phyloP scores from a whole-genome alignment of 2,329 filamentous ascomycete species.

The Lizonia empirigonia region DNA sequence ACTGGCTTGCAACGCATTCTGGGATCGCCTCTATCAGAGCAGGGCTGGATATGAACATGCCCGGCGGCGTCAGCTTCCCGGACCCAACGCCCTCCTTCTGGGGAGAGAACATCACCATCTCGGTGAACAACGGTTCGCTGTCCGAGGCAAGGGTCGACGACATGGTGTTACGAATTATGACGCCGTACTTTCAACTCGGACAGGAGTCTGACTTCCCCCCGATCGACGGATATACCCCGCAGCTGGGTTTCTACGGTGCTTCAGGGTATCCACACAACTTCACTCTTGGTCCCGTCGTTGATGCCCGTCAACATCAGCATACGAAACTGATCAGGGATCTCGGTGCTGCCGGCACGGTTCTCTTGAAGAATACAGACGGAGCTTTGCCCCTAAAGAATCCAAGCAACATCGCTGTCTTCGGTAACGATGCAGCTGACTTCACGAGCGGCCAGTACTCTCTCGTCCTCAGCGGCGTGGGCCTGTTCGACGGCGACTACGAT shows the following conservation, averaged over 20 bases:
- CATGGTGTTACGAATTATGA: constrained; percentile 54
- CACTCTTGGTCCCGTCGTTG: constrained; percentile 41
- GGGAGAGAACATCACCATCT: constrained; percentile 45
- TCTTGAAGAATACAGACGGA: constrained; percentile 56
- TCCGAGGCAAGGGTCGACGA: constrained; percentile 50
- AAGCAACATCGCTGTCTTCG: constrained; percentile 55
- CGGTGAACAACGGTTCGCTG: constrained; percentile 50
- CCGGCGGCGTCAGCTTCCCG: constrained; percentile 37
- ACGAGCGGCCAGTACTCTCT: constrained; percentile 53
- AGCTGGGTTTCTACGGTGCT: constrained; percentile 26
- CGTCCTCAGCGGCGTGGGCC: not conserved
- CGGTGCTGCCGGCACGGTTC: constrained; percentile 49
- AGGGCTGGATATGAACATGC: constrained; percentile 57
- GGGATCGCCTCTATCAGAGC: constrained; percentile 52
- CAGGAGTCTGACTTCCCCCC: constrained; percentile 47
- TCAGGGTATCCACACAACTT: constrained; percentile 37
- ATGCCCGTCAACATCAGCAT: constrained; percentile 49
- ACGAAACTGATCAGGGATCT: constrained; percentile 47
- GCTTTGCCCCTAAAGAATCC: constrained; percentile 59
- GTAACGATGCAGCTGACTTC: constrained; percentile 53
- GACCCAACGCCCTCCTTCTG: constrained; percentile 35
- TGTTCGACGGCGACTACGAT: constrained; percentile 34
- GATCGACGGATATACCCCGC: constrained; percentile 40
- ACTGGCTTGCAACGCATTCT: constrained; percentile 40
- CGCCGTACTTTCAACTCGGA: constrained; percentile 51